A percentile compares a stretch with the other conserved stretches of the same genome.
phyloP scores from a whole-genome alignment of 2,329 filamentous ascomycete genomes.

The Cadophora sp. region DNA sequence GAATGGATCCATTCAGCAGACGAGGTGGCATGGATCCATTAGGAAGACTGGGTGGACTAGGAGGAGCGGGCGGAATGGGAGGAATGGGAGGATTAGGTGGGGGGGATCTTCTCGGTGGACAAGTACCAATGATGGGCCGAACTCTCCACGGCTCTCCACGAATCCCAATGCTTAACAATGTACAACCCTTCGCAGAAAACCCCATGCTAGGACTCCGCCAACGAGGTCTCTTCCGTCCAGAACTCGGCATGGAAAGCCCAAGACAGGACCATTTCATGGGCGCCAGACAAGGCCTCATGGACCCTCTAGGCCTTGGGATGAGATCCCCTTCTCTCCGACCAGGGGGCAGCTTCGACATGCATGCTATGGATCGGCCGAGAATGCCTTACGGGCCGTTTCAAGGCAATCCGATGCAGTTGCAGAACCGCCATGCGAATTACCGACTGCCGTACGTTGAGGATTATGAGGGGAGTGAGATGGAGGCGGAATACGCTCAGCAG shows the following conservation, averaged over 20 bases:
- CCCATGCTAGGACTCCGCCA: background rate
- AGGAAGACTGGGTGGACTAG: background rate
- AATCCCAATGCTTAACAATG: background rate
- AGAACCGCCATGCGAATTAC: slow-evolving; percentile 24
- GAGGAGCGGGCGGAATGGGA: background rate
- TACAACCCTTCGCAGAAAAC: background rate
- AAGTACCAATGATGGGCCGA: slow-evolving; percentile 3
- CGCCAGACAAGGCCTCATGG: slow-evolving; percentile 2
- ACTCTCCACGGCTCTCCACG: background rate
- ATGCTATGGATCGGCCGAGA: slow-evolving; percentile 26
- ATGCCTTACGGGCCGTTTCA: slow-evolving; percentile 23
- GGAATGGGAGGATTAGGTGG: background rate
- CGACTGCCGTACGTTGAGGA: slow-evolving; percentile 36
- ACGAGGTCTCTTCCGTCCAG: background rate
- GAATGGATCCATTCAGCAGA: background rate
- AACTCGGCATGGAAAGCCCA: background rate
- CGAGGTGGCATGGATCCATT: background rate
- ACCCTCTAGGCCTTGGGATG: background rate
- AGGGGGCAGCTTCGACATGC: slow-evolving; percentile 23
- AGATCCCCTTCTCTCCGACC: background rate
- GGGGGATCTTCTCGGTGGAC: background rate
- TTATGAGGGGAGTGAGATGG: slow-evolving; percentile 30
- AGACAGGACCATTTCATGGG: background rate
- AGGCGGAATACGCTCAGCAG: slow-evolving; percentile 20
- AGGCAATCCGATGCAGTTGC: background rate